These are phyloP conservation scores for Aureobasidium sp. DNA, from an alignment of 2,329 filamentous ascomycete species.

Conservation along the genomic window DNA sequence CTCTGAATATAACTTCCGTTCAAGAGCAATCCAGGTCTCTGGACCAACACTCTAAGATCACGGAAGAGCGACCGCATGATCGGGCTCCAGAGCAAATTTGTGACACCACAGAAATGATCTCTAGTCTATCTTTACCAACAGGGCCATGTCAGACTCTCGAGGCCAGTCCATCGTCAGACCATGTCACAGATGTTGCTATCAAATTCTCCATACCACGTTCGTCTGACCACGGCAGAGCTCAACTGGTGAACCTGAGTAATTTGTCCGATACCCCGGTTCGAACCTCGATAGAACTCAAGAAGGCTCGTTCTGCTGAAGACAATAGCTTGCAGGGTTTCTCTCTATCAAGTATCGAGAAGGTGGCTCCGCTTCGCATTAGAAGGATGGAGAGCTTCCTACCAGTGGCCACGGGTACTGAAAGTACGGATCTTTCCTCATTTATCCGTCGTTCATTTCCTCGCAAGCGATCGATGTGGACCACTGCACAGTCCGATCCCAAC, in stretches of 20 bases:
- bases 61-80: not conserved
- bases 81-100: not conserved
- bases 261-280: not conserved
- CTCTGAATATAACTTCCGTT: slow-evolving; percentile 21
- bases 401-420: not conserved
- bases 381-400: slow-evolving; percentile 21
- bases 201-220: slow-evolving; percentile 31
- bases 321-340: slow-evolving; percentile 16
- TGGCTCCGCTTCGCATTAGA: slow-evolving; percentile 29
- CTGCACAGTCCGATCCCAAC: slow-evolving; percentile 9
- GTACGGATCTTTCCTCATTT: slow-evolving; percentile 18
- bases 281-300: slow-evolving; percentile 1
- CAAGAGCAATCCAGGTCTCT: not conserved
- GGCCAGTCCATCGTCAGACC: slow-evolving; percentile 21
- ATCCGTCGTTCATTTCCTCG: slow-evolving; percentile 20
- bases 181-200: slow-evolving; percentile 32
- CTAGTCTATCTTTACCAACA: not conserved
- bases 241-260: slow-evolving; percentile 26
- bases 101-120: not conserved
- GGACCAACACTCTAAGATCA: not conserved
- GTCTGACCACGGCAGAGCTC: slow-evolving; percentile 31
- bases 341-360: slow-evolving; percentile 22
- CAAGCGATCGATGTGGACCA: slow-evolving; percentile 16
- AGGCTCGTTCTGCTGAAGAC: slow-evolving; percentile 19
- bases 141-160: not conserved